Evolutionary conservation across 768 basidiomycete species (phyloP), one percentile per base, ranked within the genome.

Genomic region (Crassisporium funariophilum): DNA sequence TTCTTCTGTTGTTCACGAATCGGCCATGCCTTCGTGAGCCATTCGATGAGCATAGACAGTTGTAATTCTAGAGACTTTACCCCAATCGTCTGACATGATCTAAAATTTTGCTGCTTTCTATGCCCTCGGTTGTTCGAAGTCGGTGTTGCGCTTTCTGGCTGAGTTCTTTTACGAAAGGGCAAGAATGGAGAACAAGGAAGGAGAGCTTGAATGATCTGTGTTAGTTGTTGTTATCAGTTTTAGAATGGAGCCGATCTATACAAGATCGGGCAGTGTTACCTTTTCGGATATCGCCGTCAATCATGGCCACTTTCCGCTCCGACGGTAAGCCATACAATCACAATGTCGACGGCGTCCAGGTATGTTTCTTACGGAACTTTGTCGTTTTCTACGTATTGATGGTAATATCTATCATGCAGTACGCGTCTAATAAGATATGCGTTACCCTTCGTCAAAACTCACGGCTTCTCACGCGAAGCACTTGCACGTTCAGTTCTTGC

Each of bases 391-490:
- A 20, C 29, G 3, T 8, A 5, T 36, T 27, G 19, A 31, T 16
- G 13, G 20, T 31, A 19, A 15, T 42, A 36, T 49, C 20, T 31
- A 8, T 21, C 24, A 46, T 47, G 10, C 24, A 70, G 72, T 48
- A 46, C 62, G 0, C 69, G 69, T 35, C 71, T 90, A 7, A 66
- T 92, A 15, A 74, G 78, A 52, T 72, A 78, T 21, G 81, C 90
- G 0, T 37, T 88, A 1, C 83, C 86, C 3, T 73, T 90, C 16
- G 73, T 92, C 36, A 63, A 60, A 46, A 74, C 75, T 5, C 77
- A 88, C 53, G 90, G 90, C 7, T 92, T 92, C 62, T 85, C 89
- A 9, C 79, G 89, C 15, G 73, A 81, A 21, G 75, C 87, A 0
- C 73, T 91, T 8, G 76, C 88, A 3, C 77, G 70, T 38, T 82